A percentile compares a stretch with the other conserved stretches of the same genome.
phyloP scores from a whole-genome alignment of 768 basidiomycete species.

The Lactarius sanguifluus region DNA sequence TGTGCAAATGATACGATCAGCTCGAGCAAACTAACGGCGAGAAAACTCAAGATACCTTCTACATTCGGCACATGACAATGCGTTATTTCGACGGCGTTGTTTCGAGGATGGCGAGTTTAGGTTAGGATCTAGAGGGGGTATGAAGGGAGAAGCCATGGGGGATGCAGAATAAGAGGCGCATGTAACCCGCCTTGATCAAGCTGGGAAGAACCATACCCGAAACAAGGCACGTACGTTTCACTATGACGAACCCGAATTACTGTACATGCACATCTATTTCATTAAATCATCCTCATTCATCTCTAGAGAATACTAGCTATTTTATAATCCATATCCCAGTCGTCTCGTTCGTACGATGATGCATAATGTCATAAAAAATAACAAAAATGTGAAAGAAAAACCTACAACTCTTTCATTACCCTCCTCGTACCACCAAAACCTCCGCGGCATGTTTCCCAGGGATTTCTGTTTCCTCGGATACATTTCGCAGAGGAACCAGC shows the following conservation, averaged over 20 bases:
- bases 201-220: conserved; percentile 26
- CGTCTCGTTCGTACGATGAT: background rate
- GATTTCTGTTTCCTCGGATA: background rate
- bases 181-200: conserved; percentile 25
- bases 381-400: background rate
- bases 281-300: background rate
- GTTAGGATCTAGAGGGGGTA: conserved; percentile 15
- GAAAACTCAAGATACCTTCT: conserved; percentile 47
- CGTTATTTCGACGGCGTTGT: conserved; percentile 41
- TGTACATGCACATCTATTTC: background rate
- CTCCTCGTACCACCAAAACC: conserved; percentile 13
- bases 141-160: conserved; percentile 30
- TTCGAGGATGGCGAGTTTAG: conserved; percentile 29
- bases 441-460: conserved; percentile 2
- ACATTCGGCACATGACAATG: conserved; percentile 69
- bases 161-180: conserved; percentile 24
- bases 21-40: conserved; percentile 12
- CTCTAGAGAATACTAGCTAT: background rate
- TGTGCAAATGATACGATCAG: conserved; percentile 28
- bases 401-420: background rate
- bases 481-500: conserved; percentile 5
- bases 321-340: background rate
- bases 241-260: background rate
- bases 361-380: conserved; percentile 4
- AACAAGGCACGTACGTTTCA: conserved; percentile 20